Conservation (phyloP, 176 grass and related monocot genomes). For the Eremochloa ophiuroides region DNA sequence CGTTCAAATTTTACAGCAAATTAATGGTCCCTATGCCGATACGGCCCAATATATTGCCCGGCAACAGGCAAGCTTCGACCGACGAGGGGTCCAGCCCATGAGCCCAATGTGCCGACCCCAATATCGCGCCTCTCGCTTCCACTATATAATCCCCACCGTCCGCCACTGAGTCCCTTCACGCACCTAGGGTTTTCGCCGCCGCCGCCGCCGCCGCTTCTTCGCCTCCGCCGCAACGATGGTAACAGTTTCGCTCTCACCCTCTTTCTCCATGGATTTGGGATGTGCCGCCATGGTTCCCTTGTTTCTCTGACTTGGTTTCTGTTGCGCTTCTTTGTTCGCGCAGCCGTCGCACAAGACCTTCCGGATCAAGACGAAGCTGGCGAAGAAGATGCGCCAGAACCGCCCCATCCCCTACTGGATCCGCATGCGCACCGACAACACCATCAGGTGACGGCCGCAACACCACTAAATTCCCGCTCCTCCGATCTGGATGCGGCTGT, state of each 20-base stretch:
- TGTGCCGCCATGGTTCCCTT: background rate
- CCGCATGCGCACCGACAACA: conserved; percentile 87
- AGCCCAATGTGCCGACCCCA: background rate
- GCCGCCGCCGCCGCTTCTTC: conserved; percentile 23
- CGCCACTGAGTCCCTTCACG: conserved; percentile 3
- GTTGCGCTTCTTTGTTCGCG: background rate
- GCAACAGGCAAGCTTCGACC: no score
- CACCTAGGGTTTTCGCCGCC: conserved; percentile 51
- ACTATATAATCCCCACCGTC: conserved; percentile 36
- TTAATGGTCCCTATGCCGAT: background rate
- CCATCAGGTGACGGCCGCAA: conserved; percentile 53
- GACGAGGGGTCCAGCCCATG: background rate
- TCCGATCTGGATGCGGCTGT: background rate
- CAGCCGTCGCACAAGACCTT: conserved; percentile 97
- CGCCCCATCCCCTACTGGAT: conserved; percentile 98
- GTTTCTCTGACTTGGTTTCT: background rate
- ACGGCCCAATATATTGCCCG: background rate
- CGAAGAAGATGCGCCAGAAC: conserved; percentile 95
- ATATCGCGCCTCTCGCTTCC: background rate
- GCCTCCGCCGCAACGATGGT: conserved; percentile 47
- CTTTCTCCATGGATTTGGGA: background rate
- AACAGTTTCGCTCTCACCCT: background rate
- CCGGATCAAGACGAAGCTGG: conserved; percentile 90
- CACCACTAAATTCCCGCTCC: background rate
- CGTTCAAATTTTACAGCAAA: background rate